Evolutionary conservation across 352 stramenopile genomes (phyloP).

Genomic region (Bremia lactucae): DNA sequence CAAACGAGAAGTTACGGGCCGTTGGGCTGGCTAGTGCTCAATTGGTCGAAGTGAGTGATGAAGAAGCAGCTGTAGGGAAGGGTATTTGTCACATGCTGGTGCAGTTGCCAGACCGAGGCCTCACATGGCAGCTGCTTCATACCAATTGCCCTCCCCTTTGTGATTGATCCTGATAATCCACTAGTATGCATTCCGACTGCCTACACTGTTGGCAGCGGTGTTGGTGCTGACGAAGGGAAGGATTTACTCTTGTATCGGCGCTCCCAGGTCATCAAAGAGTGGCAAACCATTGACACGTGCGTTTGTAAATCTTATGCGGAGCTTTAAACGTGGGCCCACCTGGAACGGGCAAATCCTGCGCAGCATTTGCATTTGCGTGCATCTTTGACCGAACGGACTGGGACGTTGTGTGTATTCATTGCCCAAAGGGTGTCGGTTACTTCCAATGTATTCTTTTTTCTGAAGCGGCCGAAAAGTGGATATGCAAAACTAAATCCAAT

Average conservation of each 20-base stretch:
- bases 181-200: neutral
- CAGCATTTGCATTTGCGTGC: slow-evolving; percentile 9
- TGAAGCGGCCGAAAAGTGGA: neutral
- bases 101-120: no score
- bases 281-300: neutral
- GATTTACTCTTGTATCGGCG: neutral
- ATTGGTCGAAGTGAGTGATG: slow-evolving; percentile 6
- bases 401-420: slow-evolving; percentile 8
- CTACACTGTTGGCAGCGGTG: neutral
- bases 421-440: neutral
- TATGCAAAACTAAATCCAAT: neutral
- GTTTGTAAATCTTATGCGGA: neutral
- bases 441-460: slow-evolving; percentile 4
- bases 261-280: neutral
- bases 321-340: neutral
- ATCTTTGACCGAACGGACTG: slow-evolving; percentile 1
- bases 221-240: neutral
- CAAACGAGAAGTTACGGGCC: no score
- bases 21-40: slow-evolving; percentile 2
- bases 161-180: no score
- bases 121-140: no score
- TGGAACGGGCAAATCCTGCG: slow-evolving; percentile 1
- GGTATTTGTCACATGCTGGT: slow-evolving; percentile 1
- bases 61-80: slow-evolving; percentile 1
- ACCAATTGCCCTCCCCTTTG: no score